Conservation (phyloP, 176 grass and related monocot species). For the Elaeis guineensis region DNA sequence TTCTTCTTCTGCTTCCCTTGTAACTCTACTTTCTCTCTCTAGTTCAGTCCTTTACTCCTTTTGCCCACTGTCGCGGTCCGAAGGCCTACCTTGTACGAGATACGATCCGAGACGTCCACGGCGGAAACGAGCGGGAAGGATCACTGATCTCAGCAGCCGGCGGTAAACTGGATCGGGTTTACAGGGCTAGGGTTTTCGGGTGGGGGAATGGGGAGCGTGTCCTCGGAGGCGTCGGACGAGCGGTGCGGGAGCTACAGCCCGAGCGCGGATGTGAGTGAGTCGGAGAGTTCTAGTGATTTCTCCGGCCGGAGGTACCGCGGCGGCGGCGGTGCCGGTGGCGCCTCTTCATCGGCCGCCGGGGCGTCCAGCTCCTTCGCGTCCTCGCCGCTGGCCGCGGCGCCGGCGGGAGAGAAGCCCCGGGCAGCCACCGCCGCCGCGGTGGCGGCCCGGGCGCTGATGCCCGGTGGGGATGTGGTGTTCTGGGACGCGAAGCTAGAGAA, state of each 20-base stretch:
- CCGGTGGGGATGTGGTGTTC: neutral
- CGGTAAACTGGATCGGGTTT: too few relatives aligned
- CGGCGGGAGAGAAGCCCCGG: slow-evolving; percentile 1
- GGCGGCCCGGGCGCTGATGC: slow-evolving; percentile 1
- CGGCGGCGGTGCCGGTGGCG: slow-evolving; percentile 21
- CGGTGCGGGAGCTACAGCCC: slow-evolving; percentile 85
- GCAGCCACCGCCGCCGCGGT: slow-evolving; percentile 24
- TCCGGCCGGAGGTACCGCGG: slow-evolving; percentile 38
- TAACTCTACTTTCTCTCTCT: neutral
- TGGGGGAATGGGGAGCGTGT: slow-evolving; percentile 55
- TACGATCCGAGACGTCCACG: too few relatives aligned
- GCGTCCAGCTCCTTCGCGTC: slow-evolving; percentile 60
- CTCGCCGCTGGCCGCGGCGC: slow-evolving; percentile 18
- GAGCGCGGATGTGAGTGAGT: slow-evolving; percentile 89
- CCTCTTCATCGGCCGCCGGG: slow-evolving; percentile 32
- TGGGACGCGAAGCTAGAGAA: slow-evolving; percentile 7
- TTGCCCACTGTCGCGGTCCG: neutral
- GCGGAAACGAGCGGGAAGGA: too few relatives aligned
- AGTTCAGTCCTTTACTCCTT: too few relatives aligned
- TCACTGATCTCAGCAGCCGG: too few relatives aligned
- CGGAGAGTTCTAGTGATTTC: slow-evolving; percentile 78
- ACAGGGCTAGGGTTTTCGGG: too few relatives aligned
- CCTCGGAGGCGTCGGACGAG: slow-evolving; percentile 66
- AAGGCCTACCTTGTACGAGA: too few relatives aligned
- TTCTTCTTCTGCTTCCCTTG: slow-evolving; percentile 3